Evolutionary conservation across 1,139 yeast species (phyloP), one percentile per base, ranked within the genome.

Genomic region (Suhomyces chickasaworum): DNA sequence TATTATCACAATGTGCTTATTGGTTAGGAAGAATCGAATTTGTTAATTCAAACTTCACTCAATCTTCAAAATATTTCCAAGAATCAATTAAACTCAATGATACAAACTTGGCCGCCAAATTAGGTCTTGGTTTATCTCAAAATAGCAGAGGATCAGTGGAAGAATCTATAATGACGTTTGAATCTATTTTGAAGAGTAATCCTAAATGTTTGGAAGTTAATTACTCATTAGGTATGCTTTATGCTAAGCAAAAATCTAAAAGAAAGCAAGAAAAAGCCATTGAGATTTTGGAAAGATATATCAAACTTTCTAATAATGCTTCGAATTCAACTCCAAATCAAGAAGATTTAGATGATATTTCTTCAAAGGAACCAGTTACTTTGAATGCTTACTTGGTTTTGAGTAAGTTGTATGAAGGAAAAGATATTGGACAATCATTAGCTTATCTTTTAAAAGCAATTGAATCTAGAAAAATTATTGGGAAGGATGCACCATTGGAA

Each of bases 101-200:
- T 39, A 70, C 69, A 41, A 85, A 86, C 55, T 61, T 84, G 10
- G 73, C 87, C 30, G 85, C 97, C 1, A 81, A 83, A 56, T 71
- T 91, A 47, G 98, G 97, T 23, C 77, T 88, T 52, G 97, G 96
- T 0, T 95, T 89, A 63, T 81, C 96, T 3, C 93, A 89, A 60
- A 78, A 85, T 51, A 77, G 83, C 48, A 83, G 90, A 61, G 82
- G 86, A 30, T 83, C 88, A 41, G 66, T 79, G 13, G 91, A 89
- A 56, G 98, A 91, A 60, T 95, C 98, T 10, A 81, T 86, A 50
- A 76, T 91, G 53, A 84, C 96, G 0, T 86, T 88, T 60, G 98
- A 93, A 61, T 81, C 81, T 38, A 74, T 89, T 43, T 77, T 84
- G 47, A 82, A 86, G 54, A 73, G 78, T 21, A 77, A 84, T 57